Base-by-base conservation (phyloP, 441 rosid species). In the Melastoma candidum region DNA sequence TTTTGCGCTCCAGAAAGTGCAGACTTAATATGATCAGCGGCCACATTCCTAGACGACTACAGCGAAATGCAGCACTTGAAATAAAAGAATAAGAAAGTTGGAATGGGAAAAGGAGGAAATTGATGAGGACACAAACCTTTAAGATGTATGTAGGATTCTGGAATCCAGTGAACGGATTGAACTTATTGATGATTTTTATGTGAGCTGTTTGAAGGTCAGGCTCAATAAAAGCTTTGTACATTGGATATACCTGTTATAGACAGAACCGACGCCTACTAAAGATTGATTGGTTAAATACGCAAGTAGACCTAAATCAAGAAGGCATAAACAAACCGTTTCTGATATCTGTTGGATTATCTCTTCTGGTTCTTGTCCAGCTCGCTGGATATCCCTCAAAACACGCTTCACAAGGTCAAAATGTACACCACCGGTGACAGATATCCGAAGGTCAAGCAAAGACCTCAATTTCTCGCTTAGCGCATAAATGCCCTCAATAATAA, bases 211-310 rank as follows among this genome's bases (percentile, higher is more conserved):
- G 83, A 59, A 93, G 97, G 74, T 89, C 99, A 49, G 99, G 97
- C 74, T 93, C 99, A 17, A 93, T 93, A 68, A 80, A 93, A 68
- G 99, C 99, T 75, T 93, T 93, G 78, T 93, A 93, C 99, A 93
- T 93, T 24, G 99, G 97, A 74, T 86, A 93, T 26, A 93, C 99
- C 99, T 93, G 77, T 32, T 25, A 52, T 14, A 14, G 60, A 76
- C 51, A 50, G 64, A 56, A 59, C 32, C 26, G 32, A 47, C 32
- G 24, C 7, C 27, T 29, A n/a, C 51, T 7, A 26, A 52, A 1
- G 1, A 17, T 17, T 11, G 47, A 27, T 46, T 52, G 57, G 49
- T 32, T 22, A 51, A 32, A 24, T 25, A 53, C 22, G 17, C 59
- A 57, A 43, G 50, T 12, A 49, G 22, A 26, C 26, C 45, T 5